A percentile compares a stretch with the other conserved stretches of the same genome.
These are phyloP conservation scores for Yarrowia sp. DNA, from an alignment of 805 yeast genomes.

Conservation along the genomic window DNA sequence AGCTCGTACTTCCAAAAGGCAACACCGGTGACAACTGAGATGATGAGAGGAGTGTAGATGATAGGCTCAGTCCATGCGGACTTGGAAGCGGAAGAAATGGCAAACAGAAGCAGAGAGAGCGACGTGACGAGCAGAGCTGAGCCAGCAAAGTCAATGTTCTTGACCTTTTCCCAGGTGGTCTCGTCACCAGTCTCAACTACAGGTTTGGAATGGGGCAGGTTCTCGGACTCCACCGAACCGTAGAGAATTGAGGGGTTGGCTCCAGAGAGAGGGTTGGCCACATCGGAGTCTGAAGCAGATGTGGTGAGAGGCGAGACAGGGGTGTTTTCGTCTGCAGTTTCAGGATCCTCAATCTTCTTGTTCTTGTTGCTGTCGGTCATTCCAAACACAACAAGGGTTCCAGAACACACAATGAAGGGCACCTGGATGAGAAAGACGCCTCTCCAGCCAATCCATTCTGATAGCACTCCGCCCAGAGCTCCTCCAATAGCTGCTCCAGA, in stretches of 20 bases:
- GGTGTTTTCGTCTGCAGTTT: background rate
- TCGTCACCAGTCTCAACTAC: background rate
- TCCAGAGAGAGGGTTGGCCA: background rate
- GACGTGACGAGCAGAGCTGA: slow-evolving; percentile 56
- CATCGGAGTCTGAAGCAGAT: background rate
- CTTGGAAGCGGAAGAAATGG: slow-evolving; percentile 59
- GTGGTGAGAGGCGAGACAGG: slow-evolving; percentile 4
- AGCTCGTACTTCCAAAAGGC: slow-evolving; percentile 52
- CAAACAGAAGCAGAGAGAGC: slow-evolving; percentile 56
- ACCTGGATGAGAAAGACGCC: slow-evolving; percentile 43
- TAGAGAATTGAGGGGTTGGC: slow-evolving; percentile 32
- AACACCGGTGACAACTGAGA: slow-evolving; percentile 39
- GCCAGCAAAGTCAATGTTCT: slow-evolving; percentile 61
- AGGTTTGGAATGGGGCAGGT: slow-evolving; percentile 27
- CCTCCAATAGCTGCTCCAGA: slow-evolving; percentile 76
- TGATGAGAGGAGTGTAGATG: slow-evolving; percentile 40
- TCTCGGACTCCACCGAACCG: slow-evolving; percentile 29
- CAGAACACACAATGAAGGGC: slow-evolving; percentile 41
- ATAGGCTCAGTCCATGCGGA: slow-evolving; percentile 46
- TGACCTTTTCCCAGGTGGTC: slow-evolving; percentile 43
- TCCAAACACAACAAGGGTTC: slow-evolving; percentile 36
- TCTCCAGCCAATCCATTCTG: slow-evolving; percentile 62
- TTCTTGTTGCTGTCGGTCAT: slow-evolving; percentile 26
- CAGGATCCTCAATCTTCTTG: slow-evolving; percentile 27
- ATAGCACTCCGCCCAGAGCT: slow-evolving; percentile 50